Conservation (phyloP, 352 stramenopile genomes). For the Pythium myriotylum region DNA sequence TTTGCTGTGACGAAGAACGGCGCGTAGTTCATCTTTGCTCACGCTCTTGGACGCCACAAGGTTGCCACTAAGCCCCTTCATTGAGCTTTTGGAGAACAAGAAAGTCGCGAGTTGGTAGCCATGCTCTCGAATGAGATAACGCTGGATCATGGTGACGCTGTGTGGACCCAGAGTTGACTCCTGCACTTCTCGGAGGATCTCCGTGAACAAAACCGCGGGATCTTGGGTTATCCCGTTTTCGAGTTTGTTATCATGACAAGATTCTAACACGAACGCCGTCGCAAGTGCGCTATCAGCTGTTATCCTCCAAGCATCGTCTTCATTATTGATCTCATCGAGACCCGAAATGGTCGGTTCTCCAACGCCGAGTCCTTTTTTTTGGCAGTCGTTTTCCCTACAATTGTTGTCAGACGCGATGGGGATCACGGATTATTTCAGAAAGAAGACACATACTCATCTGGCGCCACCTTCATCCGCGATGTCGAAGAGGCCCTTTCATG, state of each 20-base stretch:
- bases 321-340: slow-evolving; percentile 26
- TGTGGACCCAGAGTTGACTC: neutral
- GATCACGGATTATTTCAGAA: too few relatives aligned
- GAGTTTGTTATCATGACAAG: neutral
- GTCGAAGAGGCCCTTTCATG: too few relatives aligned
- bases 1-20: slow-evolving; percentile 41
- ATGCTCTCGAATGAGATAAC: slow-evolving; percentile 38
- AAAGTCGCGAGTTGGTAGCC: slow-evolving; percentile 58
- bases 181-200: slow-evolving; percentile 21
- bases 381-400: too few relatives aligned
- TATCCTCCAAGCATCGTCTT: slow-evolving; percentile 49
- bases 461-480: too few relatives aligned
- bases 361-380: neutral
- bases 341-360: neutral
- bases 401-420: too few relatives aligned
- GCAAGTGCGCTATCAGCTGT: slow-evolving; percentile 57
- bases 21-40: slow-evolving; percentile 36
- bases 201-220: neutral
- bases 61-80: slow-evolving; percentile 24
- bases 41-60: slow-evolving; percentile 5
- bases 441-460: too few relatives aligned
- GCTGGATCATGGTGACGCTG: slow-evolving; percentile 17
- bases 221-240: neutral
- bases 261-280: slow-evolving; percentile 31
- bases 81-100: slow-evolving; percentile 48